Percentiles rank a stretch among this genome's conserved stretches.
Conservation (phyloP, 768 basidiomycete species). For the Trametes maxima region DNA sequence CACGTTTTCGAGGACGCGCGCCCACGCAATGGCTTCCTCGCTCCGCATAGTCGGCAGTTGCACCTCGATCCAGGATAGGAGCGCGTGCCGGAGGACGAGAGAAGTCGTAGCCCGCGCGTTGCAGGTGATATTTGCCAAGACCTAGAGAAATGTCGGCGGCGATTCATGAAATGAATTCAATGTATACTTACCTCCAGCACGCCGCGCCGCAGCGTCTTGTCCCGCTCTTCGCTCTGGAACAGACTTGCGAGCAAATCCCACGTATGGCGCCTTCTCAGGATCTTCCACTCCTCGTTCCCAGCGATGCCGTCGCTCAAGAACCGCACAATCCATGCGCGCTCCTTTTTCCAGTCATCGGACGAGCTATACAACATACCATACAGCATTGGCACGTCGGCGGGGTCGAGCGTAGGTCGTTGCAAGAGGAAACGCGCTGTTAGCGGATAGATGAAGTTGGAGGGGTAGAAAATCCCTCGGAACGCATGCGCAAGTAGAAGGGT, state of each 20-base stretch:
- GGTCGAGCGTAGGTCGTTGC: constrained; percentile 83
- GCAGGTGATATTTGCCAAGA: constrained; percentile 74
- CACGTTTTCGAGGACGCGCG: constrained; percentile 67
- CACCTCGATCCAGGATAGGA: constrained; percentile 84
- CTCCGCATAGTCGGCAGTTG: constrained; percentile 46
- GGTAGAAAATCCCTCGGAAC: constrained; percentile 80
- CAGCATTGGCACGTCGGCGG: constrained; percentile 85
- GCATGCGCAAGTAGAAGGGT: constrained; percentile 85
- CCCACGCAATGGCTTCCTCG: constrained; percentile 60
- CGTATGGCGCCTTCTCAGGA: constrained; percentile 78
- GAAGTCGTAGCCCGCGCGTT: constrained; percentile 70
- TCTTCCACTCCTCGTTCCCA: constrained; percentile 76
- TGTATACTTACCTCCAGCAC: constrained; percentile 65
- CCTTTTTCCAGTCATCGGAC: constrained; percentile 78
- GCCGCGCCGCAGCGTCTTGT: constrained; percentile 52
- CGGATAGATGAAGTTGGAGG: constrained; percentile 87
- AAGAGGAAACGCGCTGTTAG: constrained; percentile 85
- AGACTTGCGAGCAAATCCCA: constrained; percentile 88
- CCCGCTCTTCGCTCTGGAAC: constrained; percentile 66
- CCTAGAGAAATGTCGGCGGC: constrained; percentile 39
- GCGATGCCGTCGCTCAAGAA: constrained; percentile 83
- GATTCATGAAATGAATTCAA: constrained; percentile 1
- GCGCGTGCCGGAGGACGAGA: constrained; percentile 67
- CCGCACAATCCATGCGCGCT: constrained; percentile 85
- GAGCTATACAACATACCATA: constrained; percentile 85